These are phyloP conservation scores for Daldinia eschscholtzii DNA, from an alignment of 2,329 filamentous ascomycete genomes.

Conservation along the genomic window DNA sequence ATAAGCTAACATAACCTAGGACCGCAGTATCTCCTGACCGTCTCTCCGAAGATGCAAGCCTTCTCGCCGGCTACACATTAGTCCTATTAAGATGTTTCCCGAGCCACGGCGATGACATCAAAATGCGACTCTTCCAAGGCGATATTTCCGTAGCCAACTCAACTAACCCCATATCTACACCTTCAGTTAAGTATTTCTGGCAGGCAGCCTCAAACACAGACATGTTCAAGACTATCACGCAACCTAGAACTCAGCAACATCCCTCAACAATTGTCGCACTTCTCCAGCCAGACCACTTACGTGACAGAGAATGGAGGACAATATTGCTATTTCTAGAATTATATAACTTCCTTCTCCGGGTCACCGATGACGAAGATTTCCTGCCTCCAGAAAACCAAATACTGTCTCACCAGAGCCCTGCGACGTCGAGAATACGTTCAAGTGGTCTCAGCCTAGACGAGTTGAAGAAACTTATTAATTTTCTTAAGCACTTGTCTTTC, in stretches of 20 bases:
- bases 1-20: constrained; percentile 47
- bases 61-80: constrained; percentile 87
- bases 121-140: constrained; percentile 92
- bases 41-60: constrained; percentile 71
- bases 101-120: constrained; percentile 83
- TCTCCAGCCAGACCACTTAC: constrained; percentile 52
- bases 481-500: constrained; percentile 92
- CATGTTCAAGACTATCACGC: constrained; percentile 55
- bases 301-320: constrained; percentile 84
- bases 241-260: constrained; percentile 50
- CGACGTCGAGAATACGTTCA: constrained; percentile 64
- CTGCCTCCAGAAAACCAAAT: constrained; percentile 69
- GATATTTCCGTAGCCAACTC: constrained; percentile 63
- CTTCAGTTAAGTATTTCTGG: constrained; percentile 89
- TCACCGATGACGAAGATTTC: constrained; percentile 98
- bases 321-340: constrained; percentile 92
- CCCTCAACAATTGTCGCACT: constrained; percentile 45
- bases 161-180: constrained; percentile 59
- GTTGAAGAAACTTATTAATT: constrained; percentile 79
- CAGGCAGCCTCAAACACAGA: constrained; percentile 64
- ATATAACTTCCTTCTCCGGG: constrained; percentile 90
- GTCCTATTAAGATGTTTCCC: constrained; percentile 90
- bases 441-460: constrained; percentile 79
- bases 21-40: constrained; percentile 52
- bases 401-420: constrained; percentile 55